Evolutionary conservation across 202 grass and related monocot species (phyloP).

Genomic region (Zoysia matrella): DNA sequence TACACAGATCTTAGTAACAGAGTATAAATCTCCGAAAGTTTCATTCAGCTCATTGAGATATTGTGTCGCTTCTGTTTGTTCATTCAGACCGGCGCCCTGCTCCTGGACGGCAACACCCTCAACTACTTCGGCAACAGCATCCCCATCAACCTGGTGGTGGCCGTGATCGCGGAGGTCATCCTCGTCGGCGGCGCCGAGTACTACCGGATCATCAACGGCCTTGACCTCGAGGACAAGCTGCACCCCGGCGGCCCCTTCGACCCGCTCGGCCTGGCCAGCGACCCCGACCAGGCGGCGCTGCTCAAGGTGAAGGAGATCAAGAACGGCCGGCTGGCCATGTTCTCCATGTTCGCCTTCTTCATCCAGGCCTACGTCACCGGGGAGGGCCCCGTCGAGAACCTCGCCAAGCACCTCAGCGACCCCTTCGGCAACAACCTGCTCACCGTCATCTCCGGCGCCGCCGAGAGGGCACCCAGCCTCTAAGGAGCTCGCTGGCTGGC

Average conservation of each 20-base stretch:
- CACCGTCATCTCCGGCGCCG: constrained; percentile 88
- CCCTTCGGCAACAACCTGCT: constrained; percentile 99
- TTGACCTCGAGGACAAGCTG: constrained; percentile 90
- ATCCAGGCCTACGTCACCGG: constrained; percentile 98
- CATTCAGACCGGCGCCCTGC: constrained; percentile 91
- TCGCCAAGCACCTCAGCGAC: constrained; percentile 90
- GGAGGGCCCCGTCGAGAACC: constrained; percentile 94
- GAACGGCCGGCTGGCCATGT: constrained; percentile 34
- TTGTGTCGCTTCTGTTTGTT: background rate
- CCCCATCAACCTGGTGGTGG: constrained; percentile 90
- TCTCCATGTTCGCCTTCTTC: constrained; percentile 75
- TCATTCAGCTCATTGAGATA: background rate
- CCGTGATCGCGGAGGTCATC: constrained; percentile 77
- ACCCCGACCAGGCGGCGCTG: constrained; percentile 93
- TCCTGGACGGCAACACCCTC: constrained; percentile 96
- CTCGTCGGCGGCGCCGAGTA: constrained; percentile 97
- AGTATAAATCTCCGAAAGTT: background rate
- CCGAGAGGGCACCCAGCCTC: constrained; percentile 88
- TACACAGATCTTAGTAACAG: background rate
- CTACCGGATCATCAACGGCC: constrained; percentile 95
- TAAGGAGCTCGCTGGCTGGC: constrained; percentile 44
- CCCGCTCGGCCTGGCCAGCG: constrained; percentile 73
- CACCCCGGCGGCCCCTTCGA: constrained; percentile 96
- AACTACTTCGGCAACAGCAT: constrained; percentile 99
- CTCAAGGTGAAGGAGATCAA: constrained; percentile 66